phyloP scores from a whole-genome alignment of 1,284 basidiomycete genomes.

The Irpex rosettiformis region DNA sequence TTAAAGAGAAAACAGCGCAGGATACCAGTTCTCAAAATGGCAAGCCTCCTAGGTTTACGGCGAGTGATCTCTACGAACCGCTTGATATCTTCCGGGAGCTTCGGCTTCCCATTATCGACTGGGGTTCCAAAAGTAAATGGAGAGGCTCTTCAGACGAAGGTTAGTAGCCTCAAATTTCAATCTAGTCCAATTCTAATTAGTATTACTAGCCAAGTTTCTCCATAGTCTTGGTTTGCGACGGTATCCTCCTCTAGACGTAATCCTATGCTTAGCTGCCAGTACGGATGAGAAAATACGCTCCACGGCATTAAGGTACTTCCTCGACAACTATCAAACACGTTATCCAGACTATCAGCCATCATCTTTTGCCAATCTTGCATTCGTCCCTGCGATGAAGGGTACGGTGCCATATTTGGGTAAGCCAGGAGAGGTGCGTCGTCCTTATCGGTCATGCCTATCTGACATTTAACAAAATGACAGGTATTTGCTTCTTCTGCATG shows the following conservation, averaged over 20 bases:
- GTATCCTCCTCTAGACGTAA: constrained; percentile 64
- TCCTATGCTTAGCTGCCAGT: constrained; percentile 68
- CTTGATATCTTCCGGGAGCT: constrained; percentile 70
- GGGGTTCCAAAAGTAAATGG: constrained; percentile 82
- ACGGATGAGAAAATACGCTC: constrained; percentile 43
- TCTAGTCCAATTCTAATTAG: not conserved
- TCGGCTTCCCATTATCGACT: constrained; percentile 82
- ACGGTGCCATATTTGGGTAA: constrained; percentile 54
- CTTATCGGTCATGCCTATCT: not conserved
- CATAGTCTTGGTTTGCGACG: constrained; percentile 76
- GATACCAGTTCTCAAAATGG: constrained; percentile 21
- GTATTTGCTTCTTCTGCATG: constrained; percentile 75
- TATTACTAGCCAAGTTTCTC: constrained; percentile 74
- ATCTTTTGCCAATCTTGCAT: constrained; percentile 58
- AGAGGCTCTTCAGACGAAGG: constrained; percentile 81
- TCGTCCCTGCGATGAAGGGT: constrained; percentile 73
- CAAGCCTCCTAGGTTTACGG: constrained; percentile 51
- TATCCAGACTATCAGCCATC: constrained; percentile 65
- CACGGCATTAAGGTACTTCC: constrained; percentile 73
- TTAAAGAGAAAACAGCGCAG: constrained; percentile 48
- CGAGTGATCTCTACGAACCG: constrained; percentile 85
- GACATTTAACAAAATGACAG: constrained; percentile 31
- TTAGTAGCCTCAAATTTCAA: constrained; percentile 26
- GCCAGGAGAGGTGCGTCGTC: constrained; percentile 57
- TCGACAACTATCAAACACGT: constrained; percentile 62